Percentiles rank a stretch among this genome's conserved stretches.
These are phyloP conservation scores for Hirsutella rhossiliensis DNA, from an alignment of 2,329 filamentous ascomycete species.

Conservation along the genomic window DNA sequence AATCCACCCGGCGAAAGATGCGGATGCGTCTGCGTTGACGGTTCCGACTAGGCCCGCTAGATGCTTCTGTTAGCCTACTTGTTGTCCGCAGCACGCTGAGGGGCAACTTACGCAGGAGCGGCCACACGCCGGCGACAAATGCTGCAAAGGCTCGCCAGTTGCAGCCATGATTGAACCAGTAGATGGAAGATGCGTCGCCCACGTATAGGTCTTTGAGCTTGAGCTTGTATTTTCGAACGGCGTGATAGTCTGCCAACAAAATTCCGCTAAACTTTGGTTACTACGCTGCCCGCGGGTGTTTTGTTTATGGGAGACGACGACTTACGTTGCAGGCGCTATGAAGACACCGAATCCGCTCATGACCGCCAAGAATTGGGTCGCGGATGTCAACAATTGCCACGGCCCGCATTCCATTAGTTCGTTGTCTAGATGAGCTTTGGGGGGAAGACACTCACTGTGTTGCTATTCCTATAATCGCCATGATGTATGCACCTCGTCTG, in stretches of 20 bases:
- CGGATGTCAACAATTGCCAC: slow-evolving; percentile 16
- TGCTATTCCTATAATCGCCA: slow-evolving; percentile 27
- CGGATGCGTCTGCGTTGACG: slow-evolving; percentile 3
- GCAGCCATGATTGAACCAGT: slow-evolving; percentile 22
- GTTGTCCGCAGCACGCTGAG: background rate
- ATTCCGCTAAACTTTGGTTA: slow-evolving; percentile 9
- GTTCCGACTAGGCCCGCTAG: slow-evolving; percentile 5
- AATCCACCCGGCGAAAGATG: slow-evolving; percentile 2
- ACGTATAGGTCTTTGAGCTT: slow-evolving; percentile 24
- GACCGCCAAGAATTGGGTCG: slow-evolving; percentile 13
- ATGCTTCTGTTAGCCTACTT: background rate
- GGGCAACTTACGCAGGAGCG: background rate
- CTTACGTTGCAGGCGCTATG: slow-evolving; percentile 10
- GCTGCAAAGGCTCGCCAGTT: slow-evolving; percentile 23
- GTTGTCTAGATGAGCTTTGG: background rate
- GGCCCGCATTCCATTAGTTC: slow-evolving; percentile 5
- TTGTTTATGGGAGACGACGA: background rate
- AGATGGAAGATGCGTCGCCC: slow-evolving; percentile 18
- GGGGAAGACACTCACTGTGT: slow-evolving; percentile 6
- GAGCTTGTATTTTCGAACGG: slow-evolving; percentile 20
- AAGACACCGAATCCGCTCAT: slow-evolving; percentile 14
- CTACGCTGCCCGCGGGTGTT: no score
- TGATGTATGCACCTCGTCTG: slow-evolving; percentile 37
- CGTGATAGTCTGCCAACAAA: slow-evolving; percentile 17
- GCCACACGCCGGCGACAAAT: slow-evolving; percentile 6